These are phyloP conservation scores for Novymonas esmeraldas DNA, from an alignment of 208 protist genomes.

Conservation along the genomic window DNA sequence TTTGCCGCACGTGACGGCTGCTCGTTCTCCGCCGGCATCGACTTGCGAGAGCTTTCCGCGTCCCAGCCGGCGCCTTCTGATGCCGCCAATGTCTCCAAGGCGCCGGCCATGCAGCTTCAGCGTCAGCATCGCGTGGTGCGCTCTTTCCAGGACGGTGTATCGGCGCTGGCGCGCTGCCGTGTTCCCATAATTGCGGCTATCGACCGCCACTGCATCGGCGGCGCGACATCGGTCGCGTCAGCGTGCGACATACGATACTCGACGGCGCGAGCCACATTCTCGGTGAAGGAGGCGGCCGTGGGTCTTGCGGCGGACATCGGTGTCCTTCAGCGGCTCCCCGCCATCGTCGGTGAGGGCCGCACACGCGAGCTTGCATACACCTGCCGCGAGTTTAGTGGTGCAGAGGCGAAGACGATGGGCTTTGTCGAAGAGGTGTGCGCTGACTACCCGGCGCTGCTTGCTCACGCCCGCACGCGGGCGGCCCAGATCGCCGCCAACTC, in stretches of 20 bases:
- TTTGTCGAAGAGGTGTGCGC: conserved; percentile 71
- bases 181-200: conserved; percentile 68
- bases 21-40: conserved; percentile 65
- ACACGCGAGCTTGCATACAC: conserved; percentile 75
- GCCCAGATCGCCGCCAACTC: conserved; percentile 59
- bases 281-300: conserved; percentile 66
- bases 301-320: conserved; percentile 78
- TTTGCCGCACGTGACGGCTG: conserved; percentile 48
- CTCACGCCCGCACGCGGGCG: conserved; percentile 39
- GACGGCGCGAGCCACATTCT: conserved; percentile 57
- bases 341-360: conserved; percentile 71
- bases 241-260: conserved; percentile 70
- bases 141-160: conserved; percentile 57
- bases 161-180: conserved; percentile 58
- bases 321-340: conserved; percentile 61
- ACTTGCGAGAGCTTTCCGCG: conserved; percentile 38
- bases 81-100: conserved; percentile 2
- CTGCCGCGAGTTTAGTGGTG: conserved; percentile 44
- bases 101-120: conserved; percentile 66
- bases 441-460: conserved; percentile 48
- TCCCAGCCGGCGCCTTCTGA: conserved; percentile 11
- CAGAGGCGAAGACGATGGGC: conserved; percentile 40
- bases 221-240: conserved; percentile 68
- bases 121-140: conserved; percentile 48
- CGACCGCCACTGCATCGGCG: conserved; percentile 74